phyloP scores from a whole-genome alignment of 257 asterid species.

The Solanum paucissectum region DNA sequence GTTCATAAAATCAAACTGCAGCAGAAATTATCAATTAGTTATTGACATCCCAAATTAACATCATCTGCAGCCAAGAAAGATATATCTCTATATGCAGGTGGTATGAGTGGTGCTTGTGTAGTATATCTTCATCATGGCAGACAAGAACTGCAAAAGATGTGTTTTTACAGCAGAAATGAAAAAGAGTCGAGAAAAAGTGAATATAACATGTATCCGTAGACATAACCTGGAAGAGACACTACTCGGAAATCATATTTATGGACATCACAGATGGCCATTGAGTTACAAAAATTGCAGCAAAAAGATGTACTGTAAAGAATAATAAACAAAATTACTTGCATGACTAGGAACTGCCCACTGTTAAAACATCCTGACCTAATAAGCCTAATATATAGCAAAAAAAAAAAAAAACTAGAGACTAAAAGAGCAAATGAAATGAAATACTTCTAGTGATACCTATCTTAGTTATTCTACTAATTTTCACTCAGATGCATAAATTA shows the following conservation, averaged over 20 bases:
- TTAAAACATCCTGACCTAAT: background rate
- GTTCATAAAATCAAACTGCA: constrained; percentile 23
- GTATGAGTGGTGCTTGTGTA: background rate
- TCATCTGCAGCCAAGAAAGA: background rate
- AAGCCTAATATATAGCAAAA: background rate
- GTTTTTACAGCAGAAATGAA: background rate
- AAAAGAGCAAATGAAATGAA: background rate
- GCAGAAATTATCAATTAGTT: background rate
- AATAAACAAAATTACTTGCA: background rate
- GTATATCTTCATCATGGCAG: background rate
- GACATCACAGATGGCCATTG: background rate
- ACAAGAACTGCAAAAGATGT: background rate
- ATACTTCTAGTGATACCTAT: background rate
- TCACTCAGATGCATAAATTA: background rate
- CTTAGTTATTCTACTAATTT: background rate
- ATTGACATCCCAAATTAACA: background rate
- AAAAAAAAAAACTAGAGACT: background rate
- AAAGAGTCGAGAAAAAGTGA: background rate
- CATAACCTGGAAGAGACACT: background rate
- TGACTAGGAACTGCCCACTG: background rate
- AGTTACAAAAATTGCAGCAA: background rate
- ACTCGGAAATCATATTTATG: background rate
- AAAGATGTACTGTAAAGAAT: background rate
- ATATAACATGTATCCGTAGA: background rate
- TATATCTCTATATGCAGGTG: background rate